Evolutionary conservation across 1,139 yeast genomes (phyloP).

Genomic region (Yamadazyma sp.): DNA sequence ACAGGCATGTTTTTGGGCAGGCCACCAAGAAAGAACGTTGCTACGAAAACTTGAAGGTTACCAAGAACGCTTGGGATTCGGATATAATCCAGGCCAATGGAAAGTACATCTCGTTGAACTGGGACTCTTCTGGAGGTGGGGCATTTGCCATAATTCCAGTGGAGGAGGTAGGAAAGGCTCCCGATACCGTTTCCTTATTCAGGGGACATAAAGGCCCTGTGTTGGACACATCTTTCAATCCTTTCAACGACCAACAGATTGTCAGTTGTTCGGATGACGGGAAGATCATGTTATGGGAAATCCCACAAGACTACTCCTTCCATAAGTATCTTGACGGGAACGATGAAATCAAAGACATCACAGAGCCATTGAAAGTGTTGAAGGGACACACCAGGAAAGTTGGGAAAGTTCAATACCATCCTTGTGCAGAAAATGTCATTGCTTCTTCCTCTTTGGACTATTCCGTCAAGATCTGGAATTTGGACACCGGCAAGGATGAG

Average conservation of each 20-base stretch:
- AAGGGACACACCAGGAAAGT: conserved; percentile 91
- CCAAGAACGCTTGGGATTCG: conserved; percentile 95
- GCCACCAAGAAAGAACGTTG: conserved; percentile 83
- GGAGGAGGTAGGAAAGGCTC: conserved; percentile 86
- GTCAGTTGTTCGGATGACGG: conserved; percentile 94
- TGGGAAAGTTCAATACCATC: conserved; percentile 90
- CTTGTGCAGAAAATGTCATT: conserved; percentile 79
- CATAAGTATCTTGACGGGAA: conserved; percentile 58
- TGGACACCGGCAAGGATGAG: conserved; percentile 69
- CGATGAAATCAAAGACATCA: conserved; percentile 66
- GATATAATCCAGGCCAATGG: conserved; percentile 81
- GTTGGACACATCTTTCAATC: conserved; percentile 91
- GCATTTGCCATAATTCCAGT: conserved; percentile 93
- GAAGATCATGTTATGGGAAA: conserved; percentile 80
- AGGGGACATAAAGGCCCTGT: conserved; percentile 96
- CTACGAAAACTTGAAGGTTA: conserved; percentile 81
- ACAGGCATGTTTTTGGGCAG: conserved; percentile 94
- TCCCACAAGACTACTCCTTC: conserved; percentile 78
- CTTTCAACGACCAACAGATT: conserved; percentile 73
- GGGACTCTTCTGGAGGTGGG: conserved; percentile 97
- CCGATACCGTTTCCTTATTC: conserved; percentile 88
- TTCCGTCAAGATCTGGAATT: conserved; percentile 87
- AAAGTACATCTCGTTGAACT: conserved; percentile 79
- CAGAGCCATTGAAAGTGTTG: conserved; percentile 64
- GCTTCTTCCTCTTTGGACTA: conserved; percentile 92